A percentile compares a stretch with the other conserved stretches of the same genome.
These are phyloP conservation scores for Ceratobasidium sp. DNA, from an alignment of 1,284 basidiomycete species.

Conservation along the genomic window DNA sequence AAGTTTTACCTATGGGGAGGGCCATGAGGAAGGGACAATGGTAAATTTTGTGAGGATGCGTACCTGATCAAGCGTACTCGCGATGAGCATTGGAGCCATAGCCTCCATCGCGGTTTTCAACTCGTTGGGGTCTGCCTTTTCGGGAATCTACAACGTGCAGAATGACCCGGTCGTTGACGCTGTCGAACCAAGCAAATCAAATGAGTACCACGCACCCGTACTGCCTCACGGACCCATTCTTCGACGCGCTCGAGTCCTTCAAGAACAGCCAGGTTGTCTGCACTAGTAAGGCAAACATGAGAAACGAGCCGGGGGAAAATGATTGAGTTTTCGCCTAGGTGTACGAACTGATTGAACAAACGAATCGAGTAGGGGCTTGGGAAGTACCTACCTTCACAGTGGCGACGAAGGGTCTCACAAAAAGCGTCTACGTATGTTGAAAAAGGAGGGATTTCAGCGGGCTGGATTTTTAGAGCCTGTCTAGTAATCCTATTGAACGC, in stretches of 20 bases:
- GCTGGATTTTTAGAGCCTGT: constrained; percentile 10
- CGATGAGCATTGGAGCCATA: constrained; percentile 16
- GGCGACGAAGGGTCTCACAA: constrained; percentile 30
- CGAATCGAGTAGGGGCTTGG: neutral
- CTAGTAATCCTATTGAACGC: constrained; percentile 17
- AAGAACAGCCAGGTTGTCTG: constrained; percentile 21
- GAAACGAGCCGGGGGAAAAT: constrained; percentile 16
- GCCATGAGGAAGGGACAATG: neutral
- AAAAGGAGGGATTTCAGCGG: constrained; percentile 19
- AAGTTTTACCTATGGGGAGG: constrained; percentile 9
- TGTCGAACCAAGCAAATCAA: neutral
- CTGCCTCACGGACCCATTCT: constrained; percentile 34
- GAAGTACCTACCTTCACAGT: constrained; percentile 16
- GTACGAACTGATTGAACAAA: neutral
- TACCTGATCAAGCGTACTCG: constrained; percentile 34
- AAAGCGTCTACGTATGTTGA: constrained; percentile 24
- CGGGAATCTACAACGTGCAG: neutral
- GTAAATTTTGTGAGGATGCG: neutral
- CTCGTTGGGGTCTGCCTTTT: constrained; percentile 22
- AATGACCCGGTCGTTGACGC: neutral
- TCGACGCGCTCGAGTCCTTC: constrained; percentile 12
- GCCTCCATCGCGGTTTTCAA: constrained; percentile 28
- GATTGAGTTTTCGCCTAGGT: constrained; percentile 24
- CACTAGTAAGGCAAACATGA: neutral
- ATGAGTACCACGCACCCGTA: neutral